Percentiles rank a stretch among this genome's conserved stretches.
These are phyloP conservation scores for Hypoxylon crocopeplum DNA, from an alignment of 495 filamentous ascomycete genomes.

Conservation along the genomic window DNA sequence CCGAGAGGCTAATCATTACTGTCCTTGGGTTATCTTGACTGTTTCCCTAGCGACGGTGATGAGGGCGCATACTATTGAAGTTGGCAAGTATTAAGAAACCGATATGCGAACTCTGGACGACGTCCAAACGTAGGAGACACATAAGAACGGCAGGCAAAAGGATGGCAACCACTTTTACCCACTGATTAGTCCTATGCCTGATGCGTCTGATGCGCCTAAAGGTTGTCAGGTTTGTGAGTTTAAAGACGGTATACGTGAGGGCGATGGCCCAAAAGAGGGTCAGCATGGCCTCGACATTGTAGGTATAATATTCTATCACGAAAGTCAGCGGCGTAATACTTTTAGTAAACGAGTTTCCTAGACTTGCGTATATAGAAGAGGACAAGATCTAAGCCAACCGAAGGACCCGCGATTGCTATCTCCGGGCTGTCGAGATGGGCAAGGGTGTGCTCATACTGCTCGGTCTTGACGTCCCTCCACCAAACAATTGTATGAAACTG, in stretches of 20 bases:
- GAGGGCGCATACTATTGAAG: slow-evolving; percentile 45
- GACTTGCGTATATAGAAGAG: slow-evolving; percentile 55
- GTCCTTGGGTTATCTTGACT: background rate
- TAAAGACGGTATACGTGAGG: slow-evolving; percentile 48
- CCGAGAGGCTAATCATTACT: slow-evolving; percentile 52
- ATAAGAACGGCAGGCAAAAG: slow-evolving; percentile 48
- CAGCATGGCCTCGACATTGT: slow-evolving; percentile 56
- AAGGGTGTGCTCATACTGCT: slow-evolving; percentile 47
- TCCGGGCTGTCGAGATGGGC: slow-evolving; percentile 48
- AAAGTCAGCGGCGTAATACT: background rate
- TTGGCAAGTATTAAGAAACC: slow-evolving; percentile 51
- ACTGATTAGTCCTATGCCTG: slow-evolving; percentile 37
- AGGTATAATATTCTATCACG: slow-evolving; percentile 53
- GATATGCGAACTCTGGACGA: slow-evolving; percentile 35
- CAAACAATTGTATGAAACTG: slow-evolving; percentile 52
- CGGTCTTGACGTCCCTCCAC: slow-evolving; percentile 52
- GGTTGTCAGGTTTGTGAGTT: slow-evolving; percentile 28
- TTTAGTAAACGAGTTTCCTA: too few species aligned
- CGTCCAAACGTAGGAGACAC: slow-evolving; percentile 43
- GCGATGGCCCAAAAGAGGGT: slow-evolving; percentile 55
- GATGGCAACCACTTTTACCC: slow-evolving; percentile 46
- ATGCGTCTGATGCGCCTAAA: slow-evolving; percentile 24
- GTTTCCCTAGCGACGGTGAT: background rate
- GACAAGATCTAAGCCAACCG: slow-evolving; percentile 50
- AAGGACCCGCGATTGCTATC: slow-evolving; percentile 54